Base-by-base conservation (phyloP, 306 rosid genomes). In the Sicyos edulis region DNA sequence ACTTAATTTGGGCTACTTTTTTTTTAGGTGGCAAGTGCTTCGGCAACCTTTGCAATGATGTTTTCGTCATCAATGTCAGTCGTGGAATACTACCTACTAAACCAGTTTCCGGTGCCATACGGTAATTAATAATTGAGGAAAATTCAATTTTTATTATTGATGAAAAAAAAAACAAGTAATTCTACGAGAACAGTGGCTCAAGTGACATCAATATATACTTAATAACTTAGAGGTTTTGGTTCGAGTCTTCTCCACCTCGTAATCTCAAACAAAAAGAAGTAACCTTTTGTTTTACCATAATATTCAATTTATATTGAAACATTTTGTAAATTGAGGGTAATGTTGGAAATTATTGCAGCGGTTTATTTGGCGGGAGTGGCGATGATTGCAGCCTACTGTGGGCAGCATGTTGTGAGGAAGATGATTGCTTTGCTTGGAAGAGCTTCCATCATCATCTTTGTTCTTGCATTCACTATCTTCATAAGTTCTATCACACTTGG, bases 11-110 rank as follows among this genome's bases (percentile, higher is more conserved):
- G 0, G 59, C 40, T 64, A 15, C 71, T 42, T 78, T 76, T 14
- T 14, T 54, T 70, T 80, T 83, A 93, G 98, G 98, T 93, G 57
- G 89, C 98, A 50, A 93, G 93, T 12, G 97, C 98, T 74, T 87
- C 96, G 3, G 98, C 98, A 54, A 93, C 96, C 6, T 90, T 93
- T 70, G 96, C 95, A 55, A 93, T 90, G 98, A 86, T 85, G 69
- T 93, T 93, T 79, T 93, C 98, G 16, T 90, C 98, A 8, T 93
- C 98, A 12, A 93, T 93, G 97, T 93, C 98, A 58, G 97, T 93
- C 6, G 89, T 93, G 52, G 97, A 93, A 83, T 93, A 93, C 82
- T 90, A 88, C 77, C 84, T 93, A 22, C 81, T 93, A 24, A 87
- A 85, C 72, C 97, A 96, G 77, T 93, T 93, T 76, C 97, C 98